Conservation (phyloP, 1,284 basidiomycete genomes). For the Sporisorium scitamineum region DNA sequence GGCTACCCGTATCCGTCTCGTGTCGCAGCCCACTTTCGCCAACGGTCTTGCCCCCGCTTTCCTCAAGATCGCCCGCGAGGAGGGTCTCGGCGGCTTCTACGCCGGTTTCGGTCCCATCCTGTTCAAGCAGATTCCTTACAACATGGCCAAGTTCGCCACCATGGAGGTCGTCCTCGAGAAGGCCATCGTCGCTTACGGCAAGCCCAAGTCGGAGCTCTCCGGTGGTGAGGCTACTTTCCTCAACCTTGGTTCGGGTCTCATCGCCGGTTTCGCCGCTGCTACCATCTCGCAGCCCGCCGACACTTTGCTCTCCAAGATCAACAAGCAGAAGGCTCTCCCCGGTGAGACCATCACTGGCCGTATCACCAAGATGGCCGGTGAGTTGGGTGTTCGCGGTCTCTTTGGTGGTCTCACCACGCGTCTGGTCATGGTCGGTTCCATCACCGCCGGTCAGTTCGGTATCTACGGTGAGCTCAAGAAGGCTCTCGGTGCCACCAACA, state of each 20-base stretch:
- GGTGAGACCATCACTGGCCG: conserved; percentile 73
- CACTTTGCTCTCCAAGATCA: conserved; percentile 73
- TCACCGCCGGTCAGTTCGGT: conserved; percentile 72
- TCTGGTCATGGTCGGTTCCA: conserved; percentile 71
- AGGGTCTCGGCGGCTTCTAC: conserved; percentile 69
- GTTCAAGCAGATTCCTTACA: conserved; percentile 69
- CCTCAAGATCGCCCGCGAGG: conserved; percentile 64
- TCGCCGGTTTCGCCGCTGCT: conserved; percentile 69
- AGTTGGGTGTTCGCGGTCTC: conserved; percentile 73
- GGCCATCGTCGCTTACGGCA: conserved; percentile 71
- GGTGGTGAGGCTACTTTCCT: conserved; percentile 62
- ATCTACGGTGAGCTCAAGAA: conserved; percentile 73
- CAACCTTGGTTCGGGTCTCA: conserved; percentile 68
- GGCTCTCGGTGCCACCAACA: conserved; percentile 72
- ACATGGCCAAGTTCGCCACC: conserved; percentile 72
- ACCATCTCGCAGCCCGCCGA: conserved; percentile 69
- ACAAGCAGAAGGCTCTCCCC: conserved; percentile 74
- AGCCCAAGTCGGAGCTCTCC: conserved; percentile 72
- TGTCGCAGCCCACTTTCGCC: conserved; percentile 68
- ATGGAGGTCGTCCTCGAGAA: conserved; percentile 71
- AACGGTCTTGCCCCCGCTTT: conserved; percentile 68
- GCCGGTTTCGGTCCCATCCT: conserved; percentile 71
- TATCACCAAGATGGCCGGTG: conserved; percentile 71
- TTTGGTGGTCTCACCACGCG: conserved; percentile 72
- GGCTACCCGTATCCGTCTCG: conserved; percentile 69